phyloP scores from a whole-genome alignment of 768 basidiomycete genomes.

The Rhizopogon vinicolor region DNA sequence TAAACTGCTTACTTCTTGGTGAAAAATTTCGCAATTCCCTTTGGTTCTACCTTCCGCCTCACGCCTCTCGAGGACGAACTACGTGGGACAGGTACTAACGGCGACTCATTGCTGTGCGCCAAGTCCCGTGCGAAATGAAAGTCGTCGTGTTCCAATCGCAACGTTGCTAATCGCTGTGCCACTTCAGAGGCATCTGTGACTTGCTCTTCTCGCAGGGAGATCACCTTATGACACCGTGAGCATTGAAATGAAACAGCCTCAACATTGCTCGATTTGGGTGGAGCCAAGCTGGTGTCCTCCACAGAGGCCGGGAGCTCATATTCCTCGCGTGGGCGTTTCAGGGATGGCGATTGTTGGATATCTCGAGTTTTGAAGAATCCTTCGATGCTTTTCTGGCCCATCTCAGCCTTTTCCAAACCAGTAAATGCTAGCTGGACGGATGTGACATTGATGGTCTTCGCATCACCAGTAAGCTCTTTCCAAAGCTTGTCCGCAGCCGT shows the following conservation, averaged over 20 bases:
- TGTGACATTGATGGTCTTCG: constrained; percentile 57
- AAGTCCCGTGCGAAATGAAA: constrained; percentile 86
- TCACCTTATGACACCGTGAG: constrained; percentile 48
- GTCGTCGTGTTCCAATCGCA: constrained; percentile 76
- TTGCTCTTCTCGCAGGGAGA: constrained; percentile 28
- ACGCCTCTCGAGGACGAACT: constrained; percentile 10
- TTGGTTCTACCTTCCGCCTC: constrained; percentile 22
- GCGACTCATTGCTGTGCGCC: constrained; percentile 35
- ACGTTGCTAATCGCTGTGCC: constrained; percentile 33
- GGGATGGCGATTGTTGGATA: constrained; percentile 11
- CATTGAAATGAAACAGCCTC: constrained; percentile 46
- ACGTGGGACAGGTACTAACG: constrained; percentile 1
- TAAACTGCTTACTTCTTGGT: constrained; percentile 22
- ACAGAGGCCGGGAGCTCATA: constrained; percentile 8
- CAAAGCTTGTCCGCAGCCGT: constrained; percentile 76
- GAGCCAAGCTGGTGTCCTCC: not conserved
- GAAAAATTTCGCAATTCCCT: constrained; percentile 49
- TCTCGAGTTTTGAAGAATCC: constrained; percentile 62
- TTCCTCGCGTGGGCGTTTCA: constrained; percentile 38
- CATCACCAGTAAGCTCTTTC: constrained; percentile 75
- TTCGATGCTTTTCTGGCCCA: constrained; percentile 84
- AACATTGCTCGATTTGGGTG: not conserved
- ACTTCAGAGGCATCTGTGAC: constrained; percentile 16
- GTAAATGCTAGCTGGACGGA: constrained; percentile 71
- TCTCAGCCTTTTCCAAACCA: constrained; percentile 69